Base-by-base conservation (phyloP, 495 filamentous ascomycete genomes). In the Podospora conica region DNA sequence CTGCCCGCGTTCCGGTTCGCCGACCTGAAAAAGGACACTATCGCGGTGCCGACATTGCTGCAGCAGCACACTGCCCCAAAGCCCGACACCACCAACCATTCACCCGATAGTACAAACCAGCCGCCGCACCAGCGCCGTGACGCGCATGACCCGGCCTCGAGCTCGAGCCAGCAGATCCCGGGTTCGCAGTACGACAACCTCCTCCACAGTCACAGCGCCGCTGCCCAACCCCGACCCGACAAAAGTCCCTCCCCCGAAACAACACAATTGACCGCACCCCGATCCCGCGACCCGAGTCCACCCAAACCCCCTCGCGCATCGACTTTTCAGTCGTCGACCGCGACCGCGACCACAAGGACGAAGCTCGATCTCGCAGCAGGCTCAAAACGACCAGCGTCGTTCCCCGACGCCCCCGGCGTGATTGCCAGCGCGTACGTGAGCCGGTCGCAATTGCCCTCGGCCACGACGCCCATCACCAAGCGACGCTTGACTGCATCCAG, bases 1-100 rank as follows among this genome's bases (percentile, higher is more conserved):
- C 73, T 83, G 60, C 80, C 81, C 24, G 74, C 81, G 25, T 83
- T 75, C 66, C 79, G 81, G 54, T 82, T 82, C 67, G 76, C 75
- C 61, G 81, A 83, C 73, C 73, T 79, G 54, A 79, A 78, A 63
- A 80, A 78, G 64, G 74, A 80, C 60, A 66, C 74, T 53, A 71
- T 75, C 20, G 71, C 74, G 54, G 57, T 74, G 59, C 70, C 78
- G 28, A 48, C 40, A n/a, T 77, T 75, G 40, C 70, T 79, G 33
- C 68, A 79, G 61, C 78, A 76, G 60, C 77, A 71, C 66, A 71
- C 75, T 53, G 77, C 79, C 24, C 77, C 77, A 18, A 6, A 71
- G 23, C 58, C 40, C 56, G 28, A 60, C 61, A 23, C 48, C 58
- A 55, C 63, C 64, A 67, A 74, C 65, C 68, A 73, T 53, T 70